A percentile compares a stretch with the other conserved stretches of the same genome.
phyloP scores from a whole-genome alignment of 2,329 filamentous ascomycete species.

The Talaromyces funiculosus region DNA sequence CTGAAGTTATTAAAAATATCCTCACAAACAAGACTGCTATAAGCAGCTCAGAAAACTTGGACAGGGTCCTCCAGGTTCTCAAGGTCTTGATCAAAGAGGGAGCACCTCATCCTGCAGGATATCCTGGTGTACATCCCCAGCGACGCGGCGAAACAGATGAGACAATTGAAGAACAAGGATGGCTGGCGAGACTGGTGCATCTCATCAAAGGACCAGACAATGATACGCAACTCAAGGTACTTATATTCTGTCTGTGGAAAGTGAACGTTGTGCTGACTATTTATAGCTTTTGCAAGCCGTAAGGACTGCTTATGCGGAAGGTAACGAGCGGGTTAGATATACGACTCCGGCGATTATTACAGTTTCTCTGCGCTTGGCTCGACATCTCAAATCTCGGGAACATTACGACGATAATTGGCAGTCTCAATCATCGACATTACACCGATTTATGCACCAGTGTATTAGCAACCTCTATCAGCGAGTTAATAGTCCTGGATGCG shows the following conservation, averaged over 20 bases:
- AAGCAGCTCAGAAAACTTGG: constrained; percentile 69
- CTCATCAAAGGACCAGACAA: constrained; percentile 78
- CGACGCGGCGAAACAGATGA: constrained; percentile 88
- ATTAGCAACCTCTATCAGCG: constrained; percentile 83
- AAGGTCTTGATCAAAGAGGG: constrained; percentile 93
- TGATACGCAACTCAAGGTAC: constrained; percentile 79
- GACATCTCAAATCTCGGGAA: constrained; percentile 82
- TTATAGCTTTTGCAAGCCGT: constrained; percentile 72
- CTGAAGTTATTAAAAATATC: constrained; percentile 77
- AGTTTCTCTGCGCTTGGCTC: constrained; percentile 79
- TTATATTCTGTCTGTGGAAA: neutral
- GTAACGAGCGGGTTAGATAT: constrained; percentile 91
- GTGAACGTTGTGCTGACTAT: neutral
- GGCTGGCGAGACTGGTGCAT: constrained; percentile 89
- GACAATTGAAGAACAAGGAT: constrained; percentile 95
- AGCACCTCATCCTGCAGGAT: constrained; percentile 73
- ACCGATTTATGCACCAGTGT: constrained; percentile 90
- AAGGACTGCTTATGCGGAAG: constrained; percentile 79
- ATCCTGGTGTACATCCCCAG: constrained; percentile 70
- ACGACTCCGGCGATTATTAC: constrained; percentile 92
- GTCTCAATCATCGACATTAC: constrained; percentile 70
- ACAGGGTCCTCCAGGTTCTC: constrained; percentile 81
- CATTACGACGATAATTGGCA: constrained; percentile 75
- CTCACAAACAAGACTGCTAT: constrained; percentile 77
- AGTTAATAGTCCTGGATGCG: constrained; percentile 72